Percentiles rank a stretch among this genome's conserved stretches.
phyloP scores from a whole-genome alignment of 345 rosid species.

The Cardamine occulta region DNA sequence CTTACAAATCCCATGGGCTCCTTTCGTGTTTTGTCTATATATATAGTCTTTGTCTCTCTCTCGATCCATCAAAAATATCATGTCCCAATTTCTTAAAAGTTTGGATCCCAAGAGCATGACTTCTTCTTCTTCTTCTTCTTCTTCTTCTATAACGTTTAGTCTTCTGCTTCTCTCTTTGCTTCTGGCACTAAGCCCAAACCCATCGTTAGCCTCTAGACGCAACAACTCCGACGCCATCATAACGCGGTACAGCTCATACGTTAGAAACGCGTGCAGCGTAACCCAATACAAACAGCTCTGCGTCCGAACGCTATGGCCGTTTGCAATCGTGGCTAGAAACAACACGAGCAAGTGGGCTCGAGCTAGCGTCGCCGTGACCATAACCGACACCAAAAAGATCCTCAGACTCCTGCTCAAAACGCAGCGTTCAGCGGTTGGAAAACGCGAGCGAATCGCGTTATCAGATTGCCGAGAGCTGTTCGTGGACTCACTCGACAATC shows the following conservation, averaged over 20 bases:
- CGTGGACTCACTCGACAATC: slow-evolving; percentile 55
- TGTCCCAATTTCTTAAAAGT: slow-evolving; percentile 16
- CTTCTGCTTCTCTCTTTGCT: slow-evolving; percentile 37
- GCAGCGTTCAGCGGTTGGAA: slow-evolving; percentile 32
- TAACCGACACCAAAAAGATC: slow-evolving; percentile 55
- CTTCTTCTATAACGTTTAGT: slow-evolving; percentile 1
- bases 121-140: not conserved
- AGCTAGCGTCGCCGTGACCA: slow-evolving; percentile 73
- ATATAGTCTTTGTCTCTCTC: not conserved
- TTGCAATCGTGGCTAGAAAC: slow-evolving; percentile 57
- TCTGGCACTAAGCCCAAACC: slow-evolving; percentile 22
- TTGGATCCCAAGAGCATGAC: not conserved
- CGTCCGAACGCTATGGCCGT: slow-evolving; percentile 62
- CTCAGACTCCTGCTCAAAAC: slow-evolving; percentile 33
- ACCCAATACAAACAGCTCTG: slow-evolving; percentile 66
- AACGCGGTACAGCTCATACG: slow-evolving; percentile 43
- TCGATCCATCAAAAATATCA: not conserved
- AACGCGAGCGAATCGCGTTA: slow-evolving; percentile 51
- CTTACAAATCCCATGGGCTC: not conserved
- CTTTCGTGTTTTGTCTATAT: not conserved
- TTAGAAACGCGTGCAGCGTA: slow-evolving; percentile 73
- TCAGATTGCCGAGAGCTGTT: slow-evolving; percentile 72
- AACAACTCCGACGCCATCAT: slow-evolving; percentile 18
- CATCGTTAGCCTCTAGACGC: slow-evolving; percentile 19
- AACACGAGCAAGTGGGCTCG: slow-evolving; percentile 82